Percentiles rank a stretch among this genome's conserved stretches.
Evolutionary conservation across 169 alveolate genomes (phyloP).

Genomic region (Eimeria nieschulzi): DNA sequence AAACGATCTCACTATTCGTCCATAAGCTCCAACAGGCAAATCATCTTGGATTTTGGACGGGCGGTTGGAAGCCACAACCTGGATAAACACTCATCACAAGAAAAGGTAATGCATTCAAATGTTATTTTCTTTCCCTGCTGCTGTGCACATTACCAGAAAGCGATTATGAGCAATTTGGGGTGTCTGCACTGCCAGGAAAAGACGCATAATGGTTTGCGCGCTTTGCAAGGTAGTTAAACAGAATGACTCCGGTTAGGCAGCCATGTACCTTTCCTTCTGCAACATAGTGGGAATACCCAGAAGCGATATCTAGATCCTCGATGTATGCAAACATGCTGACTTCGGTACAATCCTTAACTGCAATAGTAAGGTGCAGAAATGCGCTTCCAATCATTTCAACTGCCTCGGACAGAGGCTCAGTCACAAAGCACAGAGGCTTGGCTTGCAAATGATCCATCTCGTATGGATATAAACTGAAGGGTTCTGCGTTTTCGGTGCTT

Average conservation of each 20-base stretch:
- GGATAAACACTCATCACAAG: neutral
- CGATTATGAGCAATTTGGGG: too few relatives aligned
- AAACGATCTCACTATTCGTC: neutral
- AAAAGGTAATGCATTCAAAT: neutral
- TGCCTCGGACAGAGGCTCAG: conserved; percentile 51
- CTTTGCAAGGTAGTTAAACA: too few relatives aligned
- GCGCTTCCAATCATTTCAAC: conserved; percentile 77
- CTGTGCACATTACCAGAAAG: too few relatives aligned
- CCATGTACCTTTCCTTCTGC: conserved; percentile 78
- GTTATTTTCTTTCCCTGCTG: too few relatives aligned
- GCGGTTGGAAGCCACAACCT: conserved; percentile 57
- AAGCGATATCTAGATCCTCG: conserved; percentile 76
- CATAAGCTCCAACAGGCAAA: conserved; percentile 45
- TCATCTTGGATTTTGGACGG: neutral
- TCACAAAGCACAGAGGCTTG: conserved; percentile 69
- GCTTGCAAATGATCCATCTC: conserved; percentile 63
- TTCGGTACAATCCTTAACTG: conserved; percentile 77
- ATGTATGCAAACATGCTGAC: conserved; percentile 79
- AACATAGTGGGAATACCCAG: conserved; percentile 71
- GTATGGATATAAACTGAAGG: conserved; percentile 42
- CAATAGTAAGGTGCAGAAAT: conserved; percentile 74
- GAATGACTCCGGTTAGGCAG: too few relatives aligned
- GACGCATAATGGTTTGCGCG: too few relatives aligned
- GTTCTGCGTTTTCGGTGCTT: neutral
- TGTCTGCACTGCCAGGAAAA: too few relatives aligned